These are phyloP conservation scores for Phaffia rhodozyma DNA, from an alignment of 1,284 basidiomycete species.

Conservation along the genomic window DNA sequence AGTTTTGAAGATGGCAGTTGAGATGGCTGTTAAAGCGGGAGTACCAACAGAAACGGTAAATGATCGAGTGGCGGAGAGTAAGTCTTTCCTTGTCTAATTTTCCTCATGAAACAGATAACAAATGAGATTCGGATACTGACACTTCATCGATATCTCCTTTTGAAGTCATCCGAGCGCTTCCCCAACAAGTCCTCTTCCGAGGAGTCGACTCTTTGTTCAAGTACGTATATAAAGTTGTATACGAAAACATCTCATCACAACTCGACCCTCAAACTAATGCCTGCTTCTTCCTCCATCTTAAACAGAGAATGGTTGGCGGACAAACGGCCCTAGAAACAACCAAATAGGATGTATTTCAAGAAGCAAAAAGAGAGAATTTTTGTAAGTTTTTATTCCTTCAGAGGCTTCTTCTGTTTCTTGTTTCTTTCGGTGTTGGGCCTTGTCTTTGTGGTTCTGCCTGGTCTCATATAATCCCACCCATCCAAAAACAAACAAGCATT, in stretches of 20 bases:
- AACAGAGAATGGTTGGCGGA: conserved; percentile 7
- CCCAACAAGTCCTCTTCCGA: conserved; percentile 70
- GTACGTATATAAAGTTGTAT: conserved; percentile 35
- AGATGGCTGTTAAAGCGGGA: conserved; percentile 64
- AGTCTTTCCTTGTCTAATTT: not conserved
- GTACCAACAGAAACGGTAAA: conserved; percentile 56
- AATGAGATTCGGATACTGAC: conserved; percentile 16
- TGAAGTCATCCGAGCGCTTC: conserved; percentile 61
- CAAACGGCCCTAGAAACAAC: not conserved
- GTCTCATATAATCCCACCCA: too few relatives aligned
- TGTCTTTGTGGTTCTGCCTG: too few relatives aligned
- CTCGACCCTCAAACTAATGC: too few relatives aligned
- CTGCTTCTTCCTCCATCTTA: too few relatives aligned
- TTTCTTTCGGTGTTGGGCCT: too few relatives aligned
- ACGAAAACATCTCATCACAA: too few relatives aligned
- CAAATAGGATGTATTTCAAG: too few relatives aligned
- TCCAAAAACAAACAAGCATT: too few relatives aligned
- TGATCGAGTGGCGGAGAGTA: conserved; percentile 62
- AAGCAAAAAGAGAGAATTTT: too few relatives aligned
- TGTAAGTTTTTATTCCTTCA: too few relatives aligned
- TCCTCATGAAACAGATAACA: conserved; percentile 17
- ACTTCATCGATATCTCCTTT: not conserved
- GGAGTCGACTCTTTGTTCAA: conserved; percentile 85
- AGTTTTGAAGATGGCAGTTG: conserved; percentile 68
- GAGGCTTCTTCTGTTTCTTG: too few relatives aligned